Base-by-base conservation (phyloP, 2,329 filamentous ascomycete genomes). In the Allantophomopsis lycopodina region DNA sequence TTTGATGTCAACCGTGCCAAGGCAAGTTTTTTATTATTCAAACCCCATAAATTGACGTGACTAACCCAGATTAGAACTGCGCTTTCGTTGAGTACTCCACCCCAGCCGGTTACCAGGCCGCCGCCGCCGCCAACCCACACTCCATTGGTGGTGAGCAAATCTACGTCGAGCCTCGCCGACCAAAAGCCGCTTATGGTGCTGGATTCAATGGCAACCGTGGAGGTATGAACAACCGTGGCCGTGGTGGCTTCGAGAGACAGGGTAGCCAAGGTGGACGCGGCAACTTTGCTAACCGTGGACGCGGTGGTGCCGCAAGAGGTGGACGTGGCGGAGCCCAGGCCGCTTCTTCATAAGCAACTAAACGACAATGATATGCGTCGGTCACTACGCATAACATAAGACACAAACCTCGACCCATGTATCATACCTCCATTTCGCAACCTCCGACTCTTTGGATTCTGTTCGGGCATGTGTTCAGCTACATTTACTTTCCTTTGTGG, bases 51-150 rank as follows among this genome's bases (percentile, higher is more conserved):
- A 10, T 28, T 28, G 23, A 28, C 11, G 20, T 21, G 41, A 48
- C 44, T 48, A 46, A 47, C 14, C 38, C 33, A 38, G 36, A 23
- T 18, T 56, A 94, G 89, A 95, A 91, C 71, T 95, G 87, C 55
- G 91, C 91, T 18, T 96, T 96, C 56, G 85, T 95, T 44, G 91
- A 98, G 60, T 98, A 91, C 61, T 82, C 79, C 55, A 83, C 80
- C 36, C 58, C 76, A 16, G 77, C 87, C 40, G 86, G 77, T 36
- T 95, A 94, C 63, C 74, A 85, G 59, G 81, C 83, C 46, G 91
- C 91, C 34, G 71, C 85, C 31, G 74, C 74, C 44, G 82, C 80
- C 50, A 96, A 93, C 65, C 89, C 89, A 30, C 86, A 94, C 63
- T 72, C 73, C 35, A 75, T 98, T 46, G 84, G 82, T 51, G 82